Evolutionary conservation across 140 eudicot genomes (phyloP).

Genomic region (Senecio squalidus): DNA sequence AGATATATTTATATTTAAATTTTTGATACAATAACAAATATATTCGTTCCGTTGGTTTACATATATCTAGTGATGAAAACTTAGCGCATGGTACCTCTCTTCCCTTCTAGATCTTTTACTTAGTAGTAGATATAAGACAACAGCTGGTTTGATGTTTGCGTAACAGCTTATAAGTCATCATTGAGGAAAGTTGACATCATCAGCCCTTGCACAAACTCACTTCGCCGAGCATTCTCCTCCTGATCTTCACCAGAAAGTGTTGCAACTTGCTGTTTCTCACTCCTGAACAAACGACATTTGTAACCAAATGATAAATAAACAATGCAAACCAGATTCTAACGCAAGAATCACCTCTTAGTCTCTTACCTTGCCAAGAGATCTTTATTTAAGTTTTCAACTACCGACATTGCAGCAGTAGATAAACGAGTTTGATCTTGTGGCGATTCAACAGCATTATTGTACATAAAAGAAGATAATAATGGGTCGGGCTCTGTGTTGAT

Average conservation of each 20-base stretch:
- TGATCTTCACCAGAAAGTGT: slow-evolving; percentile 63
- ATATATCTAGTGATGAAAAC: slow-evolving; percentile 11
- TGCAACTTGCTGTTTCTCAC: slow-evolving; percentile 22
- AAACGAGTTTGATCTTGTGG: slow-evolving; percentile 34
- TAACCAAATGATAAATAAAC: not conserved
- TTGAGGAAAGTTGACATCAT: slow-evolving; percentile 30
- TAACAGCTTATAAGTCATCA: slow-evolving; percentile 8
- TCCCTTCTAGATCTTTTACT: slow-evolving; percentile 3
- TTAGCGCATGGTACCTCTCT: slow-evolving; percentile 18
- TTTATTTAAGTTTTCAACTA: slow-evolving; percentile 26
- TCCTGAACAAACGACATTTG: slow-evolving; percentile 12
- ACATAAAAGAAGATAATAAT: slow-evolving; percentile 63
- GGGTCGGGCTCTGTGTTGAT: slow-evolving; percentile 67
- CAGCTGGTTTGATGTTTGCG: not conserved
- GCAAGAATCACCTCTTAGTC: not conserved
- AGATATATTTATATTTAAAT: not conserved
- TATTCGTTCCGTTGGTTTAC: slow-evolving; percentile 20
- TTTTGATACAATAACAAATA: slow-evolving; percentile 17
- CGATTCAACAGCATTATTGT: slow-evolving; percentile 39
- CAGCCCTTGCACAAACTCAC: slow-evolving; percentile 80
- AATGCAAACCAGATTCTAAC: not conserved
- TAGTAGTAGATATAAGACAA: not conserved
- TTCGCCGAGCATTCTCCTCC: slow-evolving; percentile 66
- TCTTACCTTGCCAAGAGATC: slow-evolving; percentile 46
- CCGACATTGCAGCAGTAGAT: slow-evolving; percentile 24